Conservation (phyloP, 345 rosid species). For the Eucalyptus tenuipes region DNA sequence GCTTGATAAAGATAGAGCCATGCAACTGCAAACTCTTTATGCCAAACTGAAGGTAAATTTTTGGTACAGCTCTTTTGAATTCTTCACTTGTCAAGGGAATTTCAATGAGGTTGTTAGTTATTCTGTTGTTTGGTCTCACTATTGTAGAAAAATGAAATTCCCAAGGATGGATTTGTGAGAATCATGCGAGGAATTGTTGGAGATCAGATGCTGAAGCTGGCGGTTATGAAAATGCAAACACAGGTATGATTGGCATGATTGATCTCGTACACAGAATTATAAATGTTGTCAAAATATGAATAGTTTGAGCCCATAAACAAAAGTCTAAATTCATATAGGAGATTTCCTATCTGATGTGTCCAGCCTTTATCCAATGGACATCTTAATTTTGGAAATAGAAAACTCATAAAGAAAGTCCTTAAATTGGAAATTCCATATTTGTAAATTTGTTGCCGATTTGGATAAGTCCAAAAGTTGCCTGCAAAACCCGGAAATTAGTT, state of each 20-base stretch:
- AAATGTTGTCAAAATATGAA: neutral
- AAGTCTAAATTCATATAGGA: neutral
- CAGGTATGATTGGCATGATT: conserved; percentile 28
- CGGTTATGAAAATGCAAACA: conserved; percentile 52
- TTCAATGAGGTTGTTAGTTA: neutral
- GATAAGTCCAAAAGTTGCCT: neutral
- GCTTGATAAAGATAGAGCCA: conserved; percentile 89
- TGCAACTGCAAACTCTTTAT: conserved; percentile 80
- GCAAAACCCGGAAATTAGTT: neutral
- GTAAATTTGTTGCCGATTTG: neutral
- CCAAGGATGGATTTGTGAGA: conserved; percentile 80
- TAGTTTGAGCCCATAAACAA: neutral
- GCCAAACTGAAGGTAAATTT: conserved; percentile 52
- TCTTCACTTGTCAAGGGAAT: neutral
- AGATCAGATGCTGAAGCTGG: conserved; percentile 84
- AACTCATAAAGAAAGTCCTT: neutral
- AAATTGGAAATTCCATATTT: neutral
- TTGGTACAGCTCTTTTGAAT: neutral
- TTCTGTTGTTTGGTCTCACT: neutral
- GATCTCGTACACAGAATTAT: neutral
- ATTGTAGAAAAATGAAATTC: conserved; percentile 68
- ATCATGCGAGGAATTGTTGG: conserved; percentile 85
- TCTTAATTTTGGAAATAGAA: neutral
- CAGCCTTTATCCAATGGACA: neutral
- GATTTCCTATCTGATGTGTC: neutral